A percentile compares a stretch with the other conserved stretches of the same genome.
Evolutionary conservation across 2,329 filamentous ascomycete species (phyloP).

Genomic region (Fusarium robinianum): DNA sequence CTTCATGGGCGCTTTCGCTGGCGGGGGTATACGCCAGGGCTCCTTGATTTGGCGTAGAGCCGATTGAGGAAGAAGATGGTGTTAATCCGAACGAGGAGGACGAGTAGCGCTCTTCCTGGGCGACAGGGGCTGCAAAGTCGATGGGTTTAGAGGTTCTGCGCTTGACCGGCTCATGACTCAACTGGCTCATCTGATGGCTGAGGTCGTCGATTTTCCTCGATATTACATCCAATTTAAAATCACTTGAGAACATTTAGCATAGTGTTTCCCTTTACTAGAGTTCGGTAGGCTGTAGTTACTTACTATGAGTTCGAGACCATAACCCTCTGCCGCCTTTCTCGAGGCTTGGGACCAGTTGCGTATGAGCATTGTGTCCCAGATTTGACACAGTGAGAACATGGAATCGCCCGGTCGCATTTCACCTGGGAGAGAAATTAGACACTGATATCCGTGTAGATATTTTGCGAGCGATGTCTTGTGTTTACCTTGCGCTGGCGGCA

Average conservation of each 20-base stretch:
- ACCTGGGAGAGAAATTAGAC: no score
- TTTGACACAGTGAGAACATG: conserved; percentile 19
- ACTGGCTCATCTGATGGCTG: conserved; percentile 5
- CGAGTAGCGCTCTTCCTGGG: no score
- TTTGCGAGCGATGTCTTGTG: no score
- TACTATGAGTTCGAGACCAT: conserved; percentile 26
- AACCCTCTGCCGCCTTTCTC: conserved; percentile 17
- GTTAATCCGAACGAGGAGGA: conserved; percentile 12
- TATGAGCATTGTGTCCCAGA: conserved; percentile 10
- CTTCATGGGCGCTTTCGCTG: neutral
- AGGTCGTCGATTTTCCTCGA: conserved; percentile 20
- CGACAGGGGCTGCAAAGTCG: no score
- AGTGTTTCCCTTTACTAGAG: neutral
- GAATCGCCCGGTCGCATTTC: conserved; percentile 19
- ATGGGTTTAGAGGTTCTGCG: neutral
- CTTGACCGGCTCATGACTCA: conserved; percentile 1
- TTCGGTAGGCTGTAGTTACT: conserved; percentile 1
- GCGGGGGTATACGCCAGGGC: no score
- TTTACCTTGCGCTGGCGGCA: no score
- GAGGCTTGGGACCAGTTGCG: conserved; percentile 15
- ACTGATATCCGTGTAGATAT: no score
- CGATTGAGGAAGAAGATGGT: conserved; percentile 3
- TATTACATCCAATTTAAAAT: conserved; percentile 22
- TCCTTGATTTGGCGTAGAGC: no score
- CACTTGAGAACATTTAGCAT: no score